phyloP scores from a whole-genome alignment of 169 alveolate species.

The Plasmodium relictum region DNA sequence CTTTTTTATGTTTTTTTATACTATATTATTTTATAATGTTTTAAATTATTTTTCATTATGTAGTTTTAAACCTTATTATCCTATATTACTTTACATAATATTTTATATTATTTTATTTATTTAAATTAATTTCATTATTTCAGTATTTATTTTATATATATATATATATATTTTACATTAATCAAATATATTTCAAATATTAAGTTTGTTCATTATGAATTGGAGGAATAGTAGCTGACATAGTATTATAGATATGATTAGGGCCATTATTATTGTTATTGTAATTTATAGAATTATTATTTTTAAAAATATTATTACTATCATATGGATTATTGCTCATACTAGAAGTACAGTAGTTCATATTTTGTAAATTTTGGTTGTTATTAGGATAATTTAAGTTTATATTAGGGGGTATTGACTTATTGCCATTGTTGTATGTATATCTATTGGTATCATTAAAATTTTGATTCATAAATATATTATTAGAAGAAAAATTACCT shows the following conservation, averaged over 20 bases:
- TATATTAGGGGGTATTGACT: background rate
- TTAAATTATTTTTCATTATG: too few relatives aligned
- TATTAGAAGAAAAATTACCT: background rate
- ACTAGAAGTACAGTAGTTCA: background rate
- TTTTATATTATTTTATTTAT: too few relatives aligned
- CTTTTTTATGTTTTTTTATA: too few relatives aligned
- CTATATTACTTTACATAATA: too few relatives aligned
- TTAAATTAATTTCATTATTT: too few relatives aligned
- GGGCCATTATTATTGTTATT: background rate
- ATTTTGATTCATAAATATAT: background rate
- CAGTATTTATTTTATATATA: too few relatives aligned
- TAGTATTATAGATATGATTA: background rate
- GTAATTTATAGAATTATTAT: background rate
- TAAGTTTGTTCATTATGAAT: background rate
- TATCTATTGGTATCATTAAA: background rate
- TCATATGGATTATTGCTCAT: background rate
- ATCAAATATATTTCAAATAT: too few relatives aligned
- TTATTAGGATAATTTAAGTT: background rate
- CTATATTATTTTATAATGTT: too few relatives aligned
- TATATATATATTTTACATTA: too few relatives aligned
- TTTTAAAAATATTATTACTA: background rate
- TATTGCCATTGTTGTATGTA: background rate
- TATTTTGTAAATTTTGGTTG: background rate
- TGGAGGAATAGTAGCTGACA: slow-evolving; percentile 6
- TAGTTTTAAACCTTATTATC: too few relatives aligned